phyloP scores from a whole-genome alignment of 805 yeast species.

The Candida palmyrensis region DNA sequence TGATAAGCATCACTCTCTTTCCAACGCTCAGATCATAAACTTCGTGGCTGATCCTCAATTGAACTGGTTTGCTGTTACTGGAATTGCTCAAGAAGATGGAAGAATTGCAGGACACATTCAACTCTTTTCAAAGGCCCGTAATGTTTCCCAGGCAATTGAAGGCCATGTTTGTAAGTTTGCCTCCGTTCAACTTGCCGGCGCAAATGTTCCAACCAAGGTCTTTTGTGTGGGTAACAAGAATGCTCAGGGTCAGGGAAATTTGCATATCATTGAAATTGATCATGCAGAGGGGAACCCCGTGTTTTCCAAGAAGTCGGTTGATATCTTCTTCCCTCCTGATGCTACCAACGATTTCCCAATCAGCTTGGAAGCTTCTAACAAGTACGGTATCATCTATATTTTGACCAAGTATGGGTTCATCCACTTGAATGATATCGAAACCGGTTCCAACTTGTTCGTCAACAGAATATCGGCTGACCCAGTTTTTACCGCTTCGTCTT shows the following conservation, averaged over 20 bases:
- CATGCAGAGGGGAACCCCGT: conserved; percentile 82
- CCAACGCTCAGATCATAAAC: conserved; percentile 84
- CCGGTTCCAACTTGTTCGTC: conserved; percentile 88
- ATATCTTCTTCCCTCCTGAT: conserved; percentile 94
- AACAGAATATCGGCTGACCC: conserved; percentile 96
- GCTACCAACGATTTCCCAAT: conserved; percentile 96
- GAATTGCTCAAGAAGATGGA: conserved; percentile 91
- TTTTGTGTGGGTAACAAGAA: conserved; percentile 91
- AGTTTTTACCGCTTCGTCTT: conserved; percentile 81
- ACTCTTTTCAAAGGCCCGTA: conserved; percentile 80
- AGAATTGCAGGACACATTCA: conserved; percentile 96
- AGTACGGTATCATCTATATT: conserved; percentile 82
- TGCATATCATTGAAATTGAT: conserved; percentile 94
- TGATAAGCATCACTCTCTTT: conserved; percentile 74
- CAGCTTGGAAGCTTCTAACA: conserved; percentile 77
- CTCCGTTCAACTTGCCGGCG: conserved; percentile 65
- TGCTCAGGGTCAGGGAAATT: conserved; percentile 62
- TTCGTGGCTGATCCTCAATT: conserved; percentile 74
- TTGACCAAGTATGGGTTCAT: conserved; percentile 95
- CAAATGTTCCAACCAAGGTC: conserved; percentile 69
- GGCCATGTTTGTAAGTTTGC: conserved; percentile 97
- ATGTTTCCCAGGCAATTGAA: conserved; percentile 93
- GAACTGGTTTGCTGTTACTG: conserved; percentile 93
- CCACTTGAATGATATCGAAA: conserved; percentile 89
- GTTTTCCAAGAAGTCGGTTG: conserved; percentile 84